Evolutionary conservation across 257 asterid species (phyloP), one percentile per base, ranked within the genome.

Genomic region (Leptodermis oblonga): DNA sequence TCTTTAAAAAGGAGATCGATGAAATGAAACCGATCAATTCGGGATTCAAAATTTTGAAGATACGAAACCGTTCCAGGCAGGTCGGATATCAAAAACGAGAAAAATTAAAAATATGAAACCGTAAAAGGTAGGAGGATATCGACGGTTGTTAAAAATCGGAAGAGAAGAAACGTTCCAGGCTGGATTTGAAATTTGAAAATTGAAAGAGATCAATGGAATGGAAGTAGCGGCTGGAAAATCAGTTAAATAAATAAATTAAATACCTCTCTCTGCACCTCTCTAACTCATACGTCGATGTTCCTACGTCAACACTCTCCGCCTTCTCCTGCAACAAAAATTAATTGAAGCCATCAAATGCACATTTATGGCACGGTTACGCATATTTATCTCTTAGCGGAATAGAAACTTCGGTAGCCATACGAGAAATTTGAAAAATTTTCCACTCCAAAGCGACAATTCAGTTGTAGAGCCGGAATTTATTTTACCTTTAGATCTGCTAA

Each of bases 401-500:
- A 12, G 15, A 61, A 61, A 59, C 5, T 28, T 31, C 30, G 31
- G 9, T 33, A 20, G 22, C 4, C 13, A 13, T 4, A 2, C 10
- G n/a, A 59, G 4, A 59, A 59, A 22, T 53, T 53, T 53, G n/a
- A 17, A 55, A 51, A 51, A 2, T 31, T 8, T 34, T 23, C 0
- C 52, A 26, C 45, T 4, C 28, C 56, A 20, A 64, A 41, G 60
- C 22, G 31, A 67, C 33, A 45, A 58, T 45, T 58, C 45, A 46
- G 39, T 56, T 61, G n/a, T 37, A 25, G 43, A 23, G n/a, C 23
- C 14, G 12, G 36, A 66, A 7, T 25, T 48, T 51, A 62, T 58
- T n/a, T 58, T 76, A 88, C 90, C 85, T 88, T 55, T 78, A 83
- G 97, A 90, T 90, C 94, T 78, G 69, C 51, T 45, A 68, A 62